Evolutionary conservation across 2,329 filamentous ascomycete species (phyloP), one percentile per base, ranked within the genome.

Genomic region (Aspergillus brunneoviolaceus): DNA sequence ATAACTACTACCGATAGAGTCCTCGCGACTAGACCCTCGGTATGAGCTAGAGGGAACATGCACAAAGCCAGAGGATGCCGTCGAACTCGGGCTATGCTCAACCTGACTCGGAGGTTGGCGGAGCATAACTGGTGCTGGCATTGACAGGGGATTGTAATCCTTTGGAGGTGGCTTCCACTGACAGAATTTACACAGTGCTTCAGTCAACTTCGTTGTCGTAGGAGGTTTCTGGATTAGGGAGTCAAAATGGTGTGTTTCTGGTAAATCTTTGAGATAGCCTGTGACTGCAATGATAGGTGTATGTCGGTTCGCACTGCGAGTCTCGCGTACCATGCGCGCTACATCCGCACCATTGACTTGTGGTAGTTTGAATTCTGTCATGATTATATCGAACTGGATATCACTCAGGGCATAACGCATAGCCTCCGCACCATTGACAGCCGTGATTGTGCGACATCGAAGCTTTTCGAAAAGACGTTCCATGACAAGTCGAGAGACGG

Each of bases 361-460:
- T 10, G 95, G 94, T 50, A 99, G 81, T 74, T 94, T 96, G 79
- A 92, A 97, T 77, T 99, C 95, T 76, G 96, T 94, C 82, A 99
- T 95, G 73, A 99, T 97, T 69, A 97, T 92, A 76, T 99, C 95
- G 72, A 98, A 99, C 72, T 98, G 96, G 72, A 99, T 94, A 72
- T 98, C 94, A 71, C 94, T 94, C 82, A 96, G 91, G 29, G 95
- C 92, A 76, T 95, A 96, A 23, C 94, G 87, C 69, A 96, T 89
- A 11, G 94, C 95, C 72, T 99, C 95, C 0, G 91, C 89, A 0
- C 95, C 95, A 67, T 93, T 96, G 3, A 89, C 85, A 4, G 95
- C 94, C 2, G 91, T 92, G 69, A 99, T 95, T 9, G 94, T 97
- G 48, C 95, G 90, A 70, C 95, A 99, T 39, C 92, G 89, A 39